Base-by-base conservation (phyloP, 2,329 filamentous ascomycete species). In the Pezicula carpinea region DNA sequence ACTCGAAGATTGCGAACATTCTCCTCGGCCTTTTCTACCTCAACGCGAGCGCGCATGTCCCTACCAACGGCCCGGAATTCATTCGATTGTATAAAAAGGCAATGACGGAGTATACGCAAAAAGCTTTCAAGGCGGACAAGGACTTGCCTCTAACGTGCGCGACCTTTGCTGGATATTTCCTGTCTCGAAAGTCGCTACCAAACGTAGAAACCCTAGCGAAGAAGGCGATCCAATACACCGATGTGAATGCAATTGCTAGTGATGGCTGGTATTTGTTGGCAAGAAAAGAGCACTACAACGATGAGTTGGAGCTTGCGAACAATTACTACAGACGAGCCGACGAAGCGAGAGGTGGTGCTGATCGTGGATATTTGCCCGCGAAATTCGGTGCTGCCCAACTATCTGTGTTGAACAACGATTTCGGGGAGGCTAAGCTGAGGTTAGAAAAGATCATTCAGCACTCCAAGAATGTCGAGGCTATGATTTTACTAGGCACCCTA, bases 241-340 rank as follows among this genome's bases (percentile, higher is more conserved):
- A 99, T 63, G 89, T 97, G 57, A 96, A 96, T 65, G 89, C 91
- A 3, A 89, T 97, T 65, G 92, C 92, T 19, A 96, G 92, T 68
- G 95, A 99, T 64, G 95, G 93, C 31, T 97, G 92, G 91, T 99
- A 96, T 67, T 71, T 97, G 7, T 79, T 97, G 34, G 93, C 90
- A 22, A 79, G 91, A 51, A 96, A 95, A 64, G 89, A 92, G 53
- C 93, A 99, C 63, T 89, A 89, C 56, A 79, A 82, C 48, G 85
- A 86, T 35, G 83, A 96, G 48, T 69, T 80, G 6, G 76, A 84
- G 17, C 84, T 82, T 47, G 92, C 93, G 2, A 81, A 79, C 17
- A 89, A 96, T 59, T 95, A 85, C 66, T 99, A 99, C 67, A 82
- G 83, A 46, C 85, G 88, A 56, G 88, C 95, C 1, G 93, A 99